A percentile compares a stretch with the other conserved stretches of the same genome.
Conservation (phyloP, 164 flowering plant genomes). For the Warburgia ugandensis region DNA sequence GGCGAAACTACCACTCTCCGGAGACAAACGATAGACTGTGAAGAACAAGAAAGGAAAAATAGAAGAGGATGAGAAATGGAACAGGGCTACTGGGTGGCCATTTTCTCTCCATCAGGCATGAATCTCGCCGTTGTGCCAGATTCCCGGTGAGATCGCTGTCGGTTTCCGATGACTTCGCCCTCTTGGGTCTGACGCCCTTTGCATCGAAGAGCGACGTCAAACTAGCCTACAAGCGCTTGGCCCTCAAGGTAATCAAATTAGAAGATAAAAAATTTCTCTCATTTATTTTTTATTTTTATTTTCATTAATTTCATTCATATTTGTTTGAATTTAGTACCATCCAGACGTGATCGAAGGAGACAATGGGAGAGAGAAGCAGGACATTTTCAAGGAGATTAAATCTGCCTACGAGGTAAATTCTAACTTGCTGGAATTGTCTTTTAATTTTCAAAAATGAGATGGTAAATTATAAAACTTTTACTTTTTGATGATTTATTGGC, state of each 20-base stretch:
- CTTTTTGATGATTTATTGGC: too few species aligned
- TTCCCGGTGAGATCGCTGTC: constrained; percentile 18
- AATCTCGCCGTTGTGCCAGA: constrained; percentile 11
- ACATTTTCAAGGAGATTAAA: constrained; percentile 22
- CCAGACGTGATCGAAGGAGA: constrained; percentile 26
- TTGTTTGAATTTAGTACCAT: constrained; percentile 19
- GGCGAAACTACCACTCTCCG: neutral
- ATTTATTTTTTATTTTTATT: neutral
- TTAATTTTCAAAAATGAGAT: too few species aligned
- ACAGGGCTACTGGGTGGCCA: constrained; percentile 7
- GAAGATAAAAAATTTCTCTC: neutral
- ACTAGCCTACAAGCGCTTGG: constrained; percentile 28
- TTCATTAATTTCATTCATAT: neutral
- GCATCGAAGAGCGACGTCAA: constrained; percentile 32
- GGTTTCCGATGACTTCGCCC: constrained; percentile 16
- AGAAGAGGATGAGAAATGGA: constrained; percentile 11
- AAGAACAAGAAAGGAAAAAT: neutral
- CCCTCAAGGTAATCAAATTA: constrained; percentile 17
- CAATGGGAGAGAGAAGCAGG: constrained; percentile 10
- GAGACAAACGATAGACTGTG: neutral
- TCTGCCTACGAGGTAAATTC: constrained; percentile 23
- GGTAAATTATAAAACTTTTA: too few species aligned
- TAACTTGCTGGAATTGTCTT: too few species aligned
- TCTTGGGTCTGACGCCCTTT: constrained; percentile 21
- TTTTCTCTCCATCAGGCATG: constrained; percentile 1